Evolutionary conservation across 1,139 yeast genomes (phyloP), one percentile per base, ranked within the genome.

Genomic region (Pichia sp.): DNA sequence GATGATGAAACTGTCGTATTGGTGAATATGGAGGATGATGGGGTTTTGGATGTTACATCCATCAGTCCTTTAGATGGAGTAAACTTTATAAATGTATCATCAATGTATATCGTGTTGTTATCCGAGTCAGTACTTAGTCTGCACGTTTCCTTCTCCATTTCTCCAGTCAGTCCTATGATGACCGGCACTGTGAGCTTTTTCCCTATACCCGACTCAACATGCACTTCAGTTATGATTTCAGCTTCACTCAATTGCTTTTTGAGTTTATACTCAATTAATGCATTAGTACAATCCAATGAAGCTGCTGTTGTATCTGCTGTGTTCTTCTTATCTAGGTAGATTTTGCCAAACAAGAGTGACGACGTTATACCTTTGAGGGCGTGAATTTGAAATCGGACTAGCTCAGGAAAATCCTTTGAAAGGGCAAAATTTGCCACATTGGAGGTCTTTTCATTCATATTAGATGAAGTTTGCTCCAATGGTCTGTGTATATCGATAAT

Each of bases 141-240:
- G 19, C 44, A 42, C 6, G 15, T 18, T 19, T 44, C 41, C 3
- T 28, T 32, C 14, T 42, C 46, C 3, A 40, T 4, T 12, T 44
- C 40, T 18, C 48, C 43, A n/a, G 46, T 30, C 14, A 53, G 40
- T 0, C 51, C 50, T 9, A 47, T 34, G 2, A 79, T 79, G 0
- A 84, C 73, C 0, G 96, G 88, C 2, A 77, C 69, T 0, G 95
- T 81, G 22, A 89, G 57, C 1, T 83, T 79, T 54, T 83, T 81
- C 40, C 80, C 58, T 20, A 40, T 74, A 48, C 81, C 81, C 10
- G 79, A 79, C 48, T 74, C 79, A 1, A 90, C 73, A 49, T 81
- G 83, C 0, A 79, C 76, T 1, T 83, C 75, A 1, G 83, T 79
- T 56, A 79, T 76, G 42, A 53, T 24, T 8, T 42, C 46, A 7